Conservation (phyloP, 257 asterid species). For the Thymus mandschuricus region DNA sequence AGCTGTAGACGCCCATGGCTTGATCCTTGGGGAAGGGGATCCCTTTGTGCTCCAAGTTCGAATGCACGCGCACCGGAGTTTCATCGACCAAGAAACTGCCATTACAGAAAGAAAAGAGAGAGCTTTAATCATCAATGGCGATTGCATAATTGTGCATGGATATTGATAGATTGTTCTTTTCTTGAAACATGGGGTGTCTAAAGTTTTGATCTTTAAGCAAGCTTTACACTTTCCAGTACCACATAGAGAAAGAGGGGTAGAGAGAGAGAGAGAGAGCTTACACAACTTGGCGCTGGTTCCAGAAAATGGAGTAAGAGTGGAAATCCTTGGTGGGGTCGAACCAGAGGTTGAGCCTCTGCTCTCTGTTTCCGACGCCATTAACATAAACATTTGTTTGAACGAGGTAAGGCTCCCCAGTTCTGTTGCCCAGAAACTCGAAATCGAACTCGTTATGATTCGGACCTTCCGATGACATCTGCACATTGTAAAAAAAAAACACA, state of each 20-base stretch:
- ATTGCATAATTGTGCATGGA: conserved; percentile 20
- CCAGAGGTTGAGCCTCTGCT: conserved; percentile 86
- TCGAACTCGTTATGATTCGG: conserved; percentile 82
- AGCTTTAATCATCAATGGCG: not conserved
- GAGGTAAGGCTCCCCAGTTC: conserved; percentile 78
- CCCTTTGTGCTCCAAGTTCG: conserved; percentile 75
- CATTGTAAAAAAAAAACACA: not conserved
- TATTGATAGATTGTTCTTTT: not conserved
- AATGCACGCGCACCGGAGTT: conserved; percentile 76
- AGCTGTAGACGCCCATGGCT: conserved; percentile 86
- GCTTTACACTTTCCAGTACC: conserved; percentile 28
- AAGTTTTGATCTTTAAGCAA: conserved; percentile 22
- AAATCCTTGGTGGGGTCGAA: conserved; percentile 84
- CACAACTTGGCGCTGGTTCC: conserved; percentile 89
- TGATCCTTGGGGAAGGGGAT: conserved; percentile 85
- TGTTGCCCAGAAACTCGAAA: conserved; percentile 86
- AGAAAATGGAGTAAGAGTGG: conserved; percentile 69
- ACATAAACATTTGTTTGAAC: conserved; percentile 87
- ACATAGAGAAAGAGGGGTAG: not conserved
- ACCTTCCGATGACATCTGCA: conserved; percentile 94
- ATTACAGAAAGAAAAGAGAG: not conserved
- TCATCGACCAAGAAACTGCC: conserved; percentile 86
- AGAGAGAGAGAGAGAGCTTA: conserved; percentile 45
- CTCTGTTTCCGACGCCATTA: conserved; percentile 87
- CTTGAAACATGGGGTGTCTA: conserved; percentile 11